Conservation (phyloP, 1,284 basidiomycete genomes). For the Ustilago hordei region DNA sequence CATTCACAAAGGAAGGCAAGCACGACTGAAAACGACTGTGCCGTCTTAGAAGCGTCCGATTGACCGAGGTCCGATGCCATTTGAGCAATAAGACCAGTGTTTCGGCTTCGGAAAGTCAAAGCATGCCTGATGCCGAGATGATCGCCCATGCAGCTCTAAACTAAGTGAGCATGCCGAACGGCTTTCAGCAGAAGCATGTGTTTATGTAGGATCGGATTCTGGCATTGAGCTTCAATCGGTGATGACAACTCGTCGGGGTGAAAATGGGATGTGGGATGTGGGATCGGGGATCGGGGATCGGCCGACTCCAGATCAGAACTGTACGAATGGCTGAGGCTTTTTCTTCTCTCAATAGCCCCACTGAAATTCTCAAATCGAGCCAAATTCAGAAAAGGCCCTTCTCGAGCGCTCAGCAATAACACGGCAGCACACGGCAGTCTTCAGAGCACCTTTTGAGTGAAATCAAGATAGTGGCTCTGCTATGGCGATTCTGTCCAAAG, state of each 20-base stretch:
- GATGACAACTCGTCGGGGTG: too few species aligned
- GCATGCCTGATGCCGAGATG: not conserved
- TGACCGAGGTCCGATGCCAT: not conserved
- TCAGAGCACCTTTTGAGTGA: not conserved
- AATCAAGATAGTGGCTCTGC: constrained; percentile 19
- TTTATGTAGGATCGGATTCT: too few species aligned
- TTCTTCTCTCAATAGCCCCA: not conserved
- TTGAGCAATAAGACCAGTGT: too few species aligned
- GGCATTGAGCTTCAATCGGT: too few species aligned
- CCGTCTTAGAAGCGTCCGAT: not conserved
- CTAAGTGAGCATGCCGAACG: not conserved
- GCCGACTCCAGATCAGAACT: not conserved
- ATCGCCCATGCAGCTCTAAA: not conserved
- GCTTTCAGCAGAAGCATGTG: too few species aligned
- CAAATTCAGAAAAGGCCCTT: not conserved
- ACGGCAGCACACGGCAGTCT: constrained; percentile 16
- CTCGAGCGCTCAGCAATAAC: not conserved
- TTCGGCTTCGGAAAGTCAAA: too few species aligned
- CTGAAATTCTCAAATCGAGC: not conserved
- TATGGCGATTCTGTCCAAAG: not conserved
- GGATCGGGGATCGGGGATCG: not conserved
- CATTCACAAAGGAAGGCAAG: not conserved
- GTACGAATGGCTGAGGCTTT: not conserved
- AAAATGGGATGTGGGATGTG: too few species aligned
- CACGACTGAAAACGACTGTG: not conserved